Percentiles rank a stretch among this genome's conserved stretches.
Conservation (phyloP, 176 grass and related monocot species). For the Carex parvula region DNA sequence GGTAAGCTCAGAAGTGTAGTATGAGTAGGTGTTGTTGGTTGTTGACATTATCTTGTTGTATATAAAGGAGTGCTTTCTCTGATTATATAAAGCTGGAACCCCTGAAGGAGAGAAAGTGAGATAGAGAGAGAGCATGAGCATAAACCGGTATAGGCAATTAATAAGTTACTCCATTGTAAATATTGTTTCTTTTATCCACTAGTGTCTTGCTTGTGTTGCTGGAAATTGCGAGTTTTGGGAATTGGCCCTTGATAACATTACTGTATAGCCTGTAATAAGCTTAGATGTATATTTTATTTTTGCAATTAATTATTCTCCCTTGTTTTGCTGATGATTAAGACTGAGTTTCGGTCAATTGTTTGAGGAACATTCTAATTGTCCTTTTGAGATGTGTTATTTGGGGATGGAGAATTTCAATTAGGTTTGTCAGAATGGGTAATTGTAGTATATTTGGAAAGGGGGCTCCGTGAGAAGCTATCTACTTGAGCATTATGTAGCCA, state of each 20-base stretch:
- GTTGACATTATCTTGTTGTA: slow-evolving; percentile 14
- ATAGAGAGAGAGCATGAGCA: neutral
- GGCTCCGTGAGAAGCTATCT: neutral
- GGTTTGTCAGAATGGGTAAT: neutral
- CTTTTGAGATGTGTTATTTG: neutral
- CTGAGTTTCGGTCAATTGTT: neutral
- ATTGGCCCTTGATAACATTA: neutral
- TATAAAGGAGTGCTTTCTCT: neutral
- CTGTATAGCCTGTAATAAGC: slow-evolving; percentile 16
- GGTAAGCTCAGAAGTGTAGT: slow-evolving; percentile 38
- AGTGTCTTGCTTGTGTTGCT: neutral
- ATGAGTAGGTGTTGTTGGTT: neutral
- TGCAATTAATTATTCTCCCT: neutral
- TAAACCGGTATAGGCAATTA: neutral
- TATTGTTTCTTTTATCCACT: neutral
- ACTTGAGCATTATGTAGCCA: neutral
- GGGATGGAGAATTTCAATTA: too few relatives aligned
- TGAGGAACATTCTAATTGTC: neutral
- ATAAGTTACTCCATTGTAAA: slow-evolving; percentile 6
- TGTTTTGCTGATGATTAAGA: neutral
- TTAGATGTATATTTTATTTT: slow-evolving; percentile 2
- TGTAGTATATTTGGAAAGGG: neutral
- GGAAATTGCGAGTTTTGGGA: neutral
- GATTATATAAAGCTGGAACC: slow-evolving; percentile 13
- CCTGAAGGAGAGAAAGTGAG: neutral